Percentiles rank a stretch among this genome's conserved stretches.
Evolutionary conservation across 2,329 filamentous ascomycete species (phyloP).

Genomic region (Hymenoscyphus infarciens): DNA sequence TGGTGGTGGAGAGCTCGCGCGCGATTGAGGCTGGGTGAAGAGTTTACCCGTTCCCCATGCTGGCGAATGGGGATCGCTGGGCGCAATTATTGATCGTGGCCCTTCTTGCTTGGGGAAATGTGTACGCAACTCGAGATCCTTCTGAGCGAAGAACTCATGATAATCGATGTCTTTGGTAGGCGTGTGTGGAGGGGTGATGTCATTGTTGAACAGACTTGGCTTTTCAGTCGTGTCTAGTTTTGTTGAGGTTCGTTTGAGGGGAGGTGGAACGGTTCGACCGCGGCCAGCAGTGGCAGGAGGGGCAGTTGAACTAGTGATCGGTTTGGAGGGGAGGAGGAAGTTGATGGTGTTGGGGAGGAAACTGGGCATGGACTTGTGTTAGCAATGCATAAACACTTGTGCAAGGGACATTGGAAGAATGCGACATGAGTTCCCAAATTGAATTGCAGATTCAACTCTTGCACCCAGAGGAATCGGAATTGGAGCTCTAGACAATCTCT

Average conservation of each 20-base stretch:
- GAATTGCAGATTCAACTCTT: not conserved
- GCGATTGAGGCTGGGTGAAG: constrained; percentile 66
- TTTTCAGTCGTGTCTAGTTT: constrained; percentile 54
- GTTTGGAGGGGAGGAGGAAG: constrained; percentile 66
- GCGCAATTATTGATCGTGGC: constrained; percentile 53
- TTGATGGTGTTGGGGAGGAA: constrained; percentile 91
- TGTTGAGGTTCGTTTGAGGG: constrained; percentile 27
- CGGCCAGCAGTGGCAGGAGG: not conserved
- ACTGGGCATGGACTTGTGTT: constrained; percentile 43
- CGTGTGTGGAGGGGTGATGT: constrained; percentile 35
- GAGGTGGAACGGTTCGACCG: not conserved
- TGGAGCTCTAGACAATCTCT: not conserved
- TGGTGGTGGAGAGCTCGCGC: constrained; percentile 70
- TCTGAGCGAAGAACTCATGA: constrained; percentile 53
- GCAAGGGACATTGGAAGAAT: not conserved
- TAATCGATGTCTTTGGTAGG: constrained; percentile 37
- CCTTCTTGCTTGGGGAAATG: constrained; percentile 50
- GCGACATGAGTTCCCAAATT: not conserved
- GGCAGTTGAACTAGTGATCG: constrained; percentile 20
- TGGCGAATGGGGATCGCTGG: constrained; percentile 70
- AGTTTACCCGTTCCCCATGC: constrained; percentile 59
- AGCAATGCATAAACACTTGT: constrained; percentile 10
- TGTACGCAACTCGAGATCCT: constrained; percentile 48
- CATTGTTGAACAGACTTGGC: constrained; percentile 35
- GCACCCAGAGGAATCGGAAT: not conserved